A percentile compares a stretch with the other conserved stretches of the same genome.
phyloP scores from a whole-genome alignment of 2,329 filamentous ascomycete species.

The Phoma herbarum region DNA sequence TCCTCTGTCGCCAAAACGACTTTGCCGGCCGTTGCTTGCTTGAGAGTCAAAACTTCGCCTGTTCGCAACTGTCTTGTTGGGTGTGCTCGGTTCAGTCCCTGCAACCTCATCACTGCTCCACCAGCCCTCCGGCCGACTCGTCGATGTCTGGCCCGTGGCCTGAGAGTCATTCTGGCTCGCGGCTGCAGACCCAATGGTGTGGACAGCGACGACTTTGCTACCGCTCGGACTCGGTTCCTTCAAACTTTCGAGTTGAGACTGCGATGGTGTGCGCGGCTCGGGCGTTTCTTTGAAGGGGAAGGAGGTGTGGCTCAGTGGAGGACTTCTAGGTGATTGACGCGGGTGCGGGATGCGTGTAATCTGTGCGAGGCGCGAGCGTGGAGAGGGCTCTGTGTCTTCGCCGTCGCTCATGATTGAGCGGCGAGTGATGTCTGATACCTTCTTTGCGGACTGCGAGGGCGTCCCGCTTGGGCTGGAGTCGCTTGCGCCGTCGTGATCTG shows the following conservation, averaged over 20 bases:
- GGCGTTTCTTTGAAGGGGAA: conserved; percentile 28
- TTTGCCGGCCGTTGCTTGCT: conserved; percentile 33
- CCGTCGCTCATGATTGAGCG: conserved; percentile 15
- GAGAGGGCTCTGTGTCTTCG: conserved; percentile 16
- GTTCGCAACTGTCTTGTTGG: conserved; percentile 20
- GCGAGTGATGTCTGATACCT: conserved; percentile 16
- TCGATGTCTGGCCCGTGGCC: conserved; percentile 41
- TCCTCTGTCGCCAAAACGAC: conserved; percentile 43
- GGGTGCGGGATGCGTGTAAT: conserved; percentile 32
- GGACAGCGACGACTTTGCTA: conserved; percentile 22
- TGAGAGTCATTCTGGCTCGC: conserved; percentile 31
- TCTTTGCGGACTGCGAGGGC: conserved; percentile 9
- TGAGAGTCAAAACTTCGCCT: conserved; percentile 41
- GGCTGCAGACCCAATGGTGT: conserved; percentile 31
- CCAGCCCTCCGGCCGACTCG: conserved; percentile 50
- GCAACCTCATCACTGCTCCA: conserved; percentile 52
- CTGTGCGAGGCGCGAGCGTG: conserved; percentile 27
- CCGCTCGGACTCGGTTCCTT: background rate
- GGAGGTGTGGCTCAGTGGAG: conserved; percentile 18
- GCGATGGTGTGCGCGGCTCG: background rate
- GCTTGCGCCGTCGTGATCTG: conserved; percentile 27
- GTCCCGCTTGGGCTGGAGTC: conserved; percentile 15
- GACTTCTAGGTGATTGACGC: conserved; percentile 23
- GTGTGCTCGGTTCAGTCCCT: conserved; percentile 39
- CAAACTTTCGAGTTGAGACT: background rate